Percentiles rank a stretch among this genome's conserved stretches.
Evolutionary conservation across 305 asterid species (phyloP).

Genomic region (Fraxinus paxiana): DNA sequence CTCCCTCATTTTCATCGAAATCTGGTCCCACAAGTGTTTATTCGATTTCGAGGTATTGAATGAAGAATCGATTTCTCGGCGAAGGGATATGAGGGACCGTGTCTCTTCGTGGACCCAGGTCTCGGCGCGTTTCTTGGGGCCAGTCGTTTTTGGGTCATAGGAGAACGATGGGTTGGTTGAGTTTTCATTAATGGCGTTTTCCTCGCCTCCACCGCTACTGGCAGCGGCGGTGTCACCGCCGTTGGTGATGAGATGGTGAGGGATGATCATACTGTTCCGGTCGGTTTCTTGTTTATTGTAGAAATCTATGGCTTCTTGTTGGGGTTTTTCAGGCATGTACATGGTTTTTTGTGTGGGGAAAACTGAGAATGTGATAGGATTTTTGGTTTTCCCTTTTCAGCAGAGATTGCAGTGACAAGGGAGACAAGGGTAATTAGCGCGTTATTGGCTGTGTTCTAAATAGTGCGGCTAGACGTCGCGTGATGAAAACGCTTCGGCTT

Average conservation of each 20-base stretch:
- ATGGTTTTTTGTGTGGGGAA: not conserved
- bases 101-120: slow-evolving; percentile 93
- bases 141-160: slow-evolving; percentile 25
- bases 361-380: not conserved
- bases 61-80: slow-evolving; percentile 60
- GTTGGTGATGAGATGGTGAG: slow-evolving; percentile 17
- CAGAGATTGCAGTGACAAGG: not conserved
- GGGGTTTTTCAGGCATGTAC: slow-evolving; percentile 24
- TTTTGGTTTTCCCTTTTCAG: not conserved
- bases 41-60: slow-evolving; percentile 88
- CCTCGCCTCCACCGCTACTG: slow-evolving; percentile 13
- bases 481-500: too few species aligned
- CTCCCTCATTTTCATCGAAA: slow-evolving; percentile 79
- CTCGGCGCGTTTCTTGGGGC: slow-evolving; percentile 84
- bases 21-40: slow-evolving; percentile 86
- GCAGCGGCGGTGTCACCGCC: slow-evolving; percentile 5
- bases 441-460: too few species aligned
- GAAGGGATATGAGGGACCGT: slow-evolving; percentile 52
- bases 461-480: too few species aligned
- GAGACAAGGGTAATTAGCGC: not conserved
- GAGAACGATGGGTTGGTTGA: slow-evolving; percentile 38
- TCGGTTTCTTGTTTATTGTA: slow-evolving; percentile 23
- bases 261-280: slow-evolving; percentile 19
- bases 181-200: slow-evolving; percentile 18
- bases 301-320: slow-evolving; percentile 17